Percentiles rank a stretch among this genome's conserved stretches.
Conservation (phyloP, 2,329 filamentous ascomycete species). For the Aspergillus luchuensis region DNA sequence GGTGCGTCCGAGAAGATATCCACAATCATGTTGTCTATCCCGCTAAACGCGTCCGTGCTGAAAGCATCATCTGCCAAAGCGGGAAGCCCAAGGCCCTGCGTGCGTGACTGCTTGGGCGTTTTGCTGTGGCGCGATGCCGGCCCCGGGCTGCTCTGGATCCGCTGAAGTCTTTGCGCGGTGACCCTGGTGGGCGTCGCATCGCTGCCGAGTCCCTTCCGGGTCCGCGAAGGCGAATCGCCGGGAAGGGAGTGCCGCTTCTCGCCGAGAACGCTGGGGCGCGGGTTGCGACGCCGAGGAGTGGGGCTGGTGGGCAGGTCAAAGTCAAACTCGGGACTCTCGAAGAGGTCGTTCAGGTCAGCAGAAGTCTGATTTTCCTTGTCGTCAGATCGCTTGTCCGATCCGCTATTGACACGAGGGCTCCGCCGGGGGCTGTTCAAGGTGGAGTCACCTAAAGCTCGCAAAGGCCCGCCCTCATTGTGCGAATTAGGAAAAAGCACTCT, state of each 20-base stretch:
- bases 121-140: conserved; percentile 26
- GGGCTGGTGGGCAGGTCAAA: conserved; percentile 59
- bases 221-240: conserved; percentile 35
- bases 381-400: conserved; percentile 42
- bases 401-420: conserved; percentile 42
- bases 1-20: conserved; percentile 40
- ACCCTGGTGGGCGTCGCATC: conserved; percentile 33
- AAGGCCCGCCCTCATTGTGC: conserved; percentile 35
- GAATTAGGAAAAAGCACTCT: conserved; percentile 47
- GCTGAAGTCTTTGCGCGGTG: conserved; percentile 38
- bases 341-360: conserved; percentile 62
- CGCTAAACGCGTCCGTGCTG: conserved; percentile 29
- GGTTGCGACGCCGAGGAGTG: conserved; percentile 57
- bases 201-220: conserved; percentile 25
- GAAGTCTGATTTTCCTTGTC: conserved; percentile 62
- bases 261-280: conserved; percentile 38
- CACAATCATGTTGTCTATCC: conserved; percentile 40
- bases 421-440: conserved; percentile 53
- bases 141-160: conserved; percentile 30
- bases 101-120: conserved; percentile 28
- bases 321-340: conserved; percentile 59
- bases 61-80: conserved; percentile 29
- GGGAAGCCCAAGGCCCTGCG: conserved; percentile 21
- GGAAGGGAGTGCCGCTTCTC: conserved; percentile 44
- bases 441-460: conserved; percentile 41